Percentiles rank a stretch among this genome's conserved stretches.
Conservation (phyloP, 305 asterid species). For the Solanum aculeatissimum region DNA sequence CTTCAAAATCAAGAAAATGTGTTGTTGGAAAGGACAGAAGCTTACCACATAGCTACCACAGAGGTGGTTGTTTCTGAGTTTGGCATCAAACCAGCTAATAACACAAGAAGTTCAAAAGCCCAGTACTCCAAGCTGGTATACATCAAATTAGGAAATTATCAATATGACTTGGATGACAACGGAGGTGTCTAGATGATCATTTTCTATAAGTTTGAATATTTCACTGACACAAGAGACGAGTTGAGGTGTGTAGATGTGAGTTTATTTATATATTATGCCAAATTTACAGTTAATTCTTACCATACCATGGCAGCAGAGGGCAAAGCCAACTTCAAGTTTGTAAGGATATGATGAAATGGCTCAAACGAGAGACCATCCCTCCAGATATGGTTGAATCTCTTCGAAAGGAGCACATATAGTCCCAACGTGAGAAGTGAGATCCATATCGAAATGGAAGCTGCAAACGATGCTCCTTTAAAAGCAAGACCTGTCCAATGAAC, state of each 20-base stretch:
- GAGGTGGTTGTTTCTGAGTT: constrained; percentile 52
- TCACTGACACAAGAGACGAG: neutral
- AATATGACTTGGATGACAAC: neutral
- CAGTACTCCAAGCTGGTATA: constrained; percentile 55
- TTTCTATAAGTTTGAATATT: neutral
- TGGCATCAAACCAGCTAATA: constrained; percentile 78
- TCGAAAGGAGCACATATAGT: constrained; percentile 30
- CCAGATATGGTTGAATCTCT: constrained; percentile 30
- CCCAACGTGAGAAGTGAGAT: constrained; percentile 41
- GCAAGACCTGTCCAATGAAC: constrained; percentile 40
- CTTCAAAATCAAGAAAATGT: no score
- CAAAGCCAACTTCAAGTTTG: constrained; percentile 51
- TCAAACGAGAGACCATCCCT: constrained; percentile 52
- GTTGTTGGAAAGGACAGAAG: neutral
- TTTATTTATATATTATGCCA: neutral
- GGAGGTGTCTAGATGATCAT: neutral
- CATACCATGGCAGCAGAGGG: constrained; percentile 93
- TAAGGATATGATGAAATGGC: constrained; percentile 17
- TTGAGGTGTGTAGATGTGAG: neutral
- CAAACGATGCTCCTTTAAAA: constrained; percentile 55
- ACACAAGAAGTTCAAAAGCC: constrained; percentile 74
- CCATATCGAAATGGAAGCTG: constrained; percentile 63
- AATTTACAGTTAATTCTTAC: constrained; percentile 23
- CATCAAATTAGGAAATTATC: neutral
- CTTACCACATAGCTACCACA: constrained; percentile 70